Evolutionary conservation across 192 early-diverging fungal genomes (phyloP).

Genomic region (Linnemannia schmuckeri): DNA sequence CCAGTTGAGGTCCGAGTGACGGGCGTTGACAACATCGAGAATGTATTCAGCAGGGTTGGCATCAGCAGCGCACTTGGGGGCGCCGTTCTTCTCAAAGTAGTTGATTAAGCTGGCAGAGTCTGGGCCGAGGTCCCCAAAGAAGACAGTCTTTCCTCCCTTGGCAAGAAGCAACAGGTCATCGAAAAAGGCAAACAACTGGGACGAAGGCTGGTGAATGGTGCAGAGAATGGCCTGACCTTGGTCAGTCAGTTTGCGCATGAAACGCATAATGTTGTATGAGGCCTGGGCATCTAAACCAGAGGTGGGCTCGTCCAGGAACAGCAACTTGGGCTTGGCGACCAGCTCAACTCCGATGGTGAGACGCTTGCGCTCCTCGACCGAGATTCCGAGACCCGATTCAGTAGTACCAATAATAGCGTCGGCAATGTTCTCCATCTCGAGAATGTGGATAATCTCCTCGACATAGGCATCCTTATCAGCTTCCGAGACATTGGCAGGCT

Average conservation of each 20-base stretch:
- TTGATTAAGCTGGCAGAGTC: conserved; percentile 73
- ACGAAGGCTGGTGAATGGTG: conserved; percentile 91
- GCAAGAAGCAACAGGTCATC: conserved; percentile 86
- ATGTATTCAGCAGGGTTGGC: conserved; percentile 93
- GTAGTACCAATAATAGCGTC: conserved; percentile 81
- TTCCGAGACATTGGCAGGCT: conserved; percentile 72
- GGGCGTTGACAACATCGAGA: conserved; percentile 83
- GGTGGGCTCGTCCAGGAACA: conserved; percentile 94
- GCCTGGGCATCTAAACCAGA: conserved; percentile 87
- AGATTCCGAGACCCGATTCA: conserved; percentile 81
- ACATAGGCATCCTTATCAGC: conserved; percentile 79
- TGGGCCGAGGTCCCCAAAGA: conserved; percentile 83
- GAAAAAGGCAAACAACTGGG: conserved; percentile 88
- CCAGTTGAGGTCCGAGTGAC: conserved; percentile 73
- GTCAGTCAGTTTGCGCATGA: conserved; percentile 75
- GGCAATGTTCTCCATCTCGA: conserved; percentile 81
- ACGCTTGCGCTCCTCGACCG: conserved; percentile 90
- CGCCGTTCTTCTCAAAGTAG: conserved; percentile 85
- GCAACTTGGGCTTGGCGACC: conserved; percentile 79
- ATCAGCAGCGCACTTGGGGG: conserved; percentile 68
- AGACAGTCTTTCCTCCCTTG: conserved; percentile 84
- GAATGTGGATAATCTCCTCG: conserved; percentile 78
- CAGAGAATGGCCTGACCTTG: conserved; percentile 80
- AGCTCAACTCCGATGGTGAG: conserved; percentile 90
- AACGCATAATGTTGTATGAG: conserved; percentile 80